Percentiles rank a stretch among this genome's conserved stretches.
These are phyloP conservation scores for Bertia moriformis DNA, from an alignment of 2,329 filamentous ascomycete species.

Conservation along the genomic window DNA sequence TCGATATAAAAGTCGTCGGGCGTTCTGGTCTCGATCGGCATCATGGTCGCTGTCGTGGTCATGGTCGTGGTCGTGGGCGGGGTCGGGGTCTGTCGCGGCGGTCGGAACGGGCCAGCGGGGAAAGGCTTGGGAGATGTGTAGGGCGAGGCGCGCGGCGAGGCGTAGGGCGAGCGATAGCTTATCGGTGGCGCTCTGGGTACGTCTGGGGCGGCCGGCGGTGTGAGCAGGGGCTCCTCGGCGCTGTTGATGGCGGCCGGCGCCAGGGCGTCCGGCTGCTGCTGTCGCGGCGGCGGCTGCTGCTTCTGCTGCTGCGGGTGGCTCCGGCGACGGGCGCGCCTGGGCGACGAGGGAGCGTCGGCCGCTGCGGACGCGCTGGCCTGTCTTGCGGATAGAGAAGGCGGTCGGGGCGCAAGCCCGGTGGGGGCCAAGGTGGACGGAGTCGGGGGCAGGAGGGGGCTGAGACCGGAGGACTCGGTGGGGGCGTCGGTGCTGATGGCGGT, in stretches of 20 bases:
- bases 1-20: not conserved
- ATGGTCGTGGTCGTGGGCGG: conserved; percentile 8
- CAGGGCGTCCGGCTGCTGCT: not conserved
- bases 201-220: conserved; percentile 41
- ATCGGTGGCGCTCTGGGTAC: conserved; percentile 41
- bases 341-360: conserved; percentile 26
- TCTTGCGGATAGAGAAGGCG: conserved; percentile 37
- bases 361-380: conserved; percentile 23
- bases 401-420: conserved; percentile 40
- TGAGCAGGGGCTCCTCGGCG: conserved; percentile 7
- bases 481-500: conserved; percentile 31
- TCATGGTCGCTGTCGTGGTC: too few relatives aligned
- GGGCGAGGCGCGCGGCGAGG: conserved; percentile 3
- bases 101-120: conserved; percentile 12
- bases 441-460: conserved; percentile 41
- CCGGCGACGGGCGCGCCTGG: conserved; percentile 22
- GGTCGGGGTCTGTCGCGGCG: conserved; percentile 10
- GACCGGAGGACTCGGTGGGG: conserved; percentile 40
- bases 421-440: conserved; percentile 31
- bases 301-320: conserved; percentile 23
- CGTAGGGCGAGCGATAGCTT: conserved; percentile 26
- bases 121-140: conserved; percentile 14
- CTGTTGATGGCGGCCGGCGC: not conserved
- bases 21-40: conserved; percentile 4
- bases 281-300: too few relatives aligned